Conservation (phyloP, 768 basidiomycete genomes). For the Tricholoma sp. region DNA sequence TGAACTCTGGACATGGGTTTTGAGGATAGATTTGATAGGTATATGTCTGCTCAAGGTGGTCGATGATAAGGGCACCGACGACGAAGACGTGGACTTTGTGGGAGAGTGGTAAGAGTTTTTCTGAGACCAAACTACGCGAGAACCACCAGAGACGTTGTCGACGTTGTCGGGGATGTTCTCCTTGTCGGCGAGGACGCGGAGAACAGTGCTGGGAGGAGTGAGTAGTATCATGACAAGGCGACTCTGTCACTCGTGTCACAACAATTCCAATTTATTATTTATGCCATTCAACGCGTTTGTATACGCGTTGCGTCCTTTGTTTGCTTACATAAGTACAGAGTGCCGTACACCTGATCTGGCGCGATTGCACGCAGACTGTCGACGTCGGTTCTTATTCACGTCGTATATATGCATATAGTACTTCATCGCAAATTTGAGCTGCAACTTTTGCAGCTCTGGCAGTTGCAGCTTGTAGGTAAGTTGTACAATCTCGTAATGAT, state of each 20-base stretch:
- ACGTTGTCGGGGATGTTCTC: conserved; percentile 29
- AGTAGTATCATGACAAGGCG: conserved; percentile 39
- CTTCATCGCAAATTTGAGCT: no score
- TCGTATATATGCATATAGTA: no score
- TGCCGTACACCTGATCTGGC: no score
- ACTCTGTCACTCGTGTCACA: conserved; percentile 11
- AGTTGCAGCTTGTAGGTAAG: no score
- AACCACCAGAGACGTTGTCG: conserved; percentile 21
- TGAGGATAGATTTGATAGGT: conserved; percentile 68
- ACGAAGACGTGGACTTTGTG: conserved; percentile 18
- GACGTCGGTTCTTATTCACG: no score
- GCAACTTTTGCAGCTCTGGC: no score
- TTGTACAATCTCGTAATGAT: no score
- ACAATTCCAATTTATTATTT: conserved; percentile 3
- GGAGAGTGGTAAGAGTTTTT: conserved; percentile 44
- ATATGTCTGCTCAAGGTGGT: conserved; percentile 32
- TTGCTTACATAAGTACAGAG: no score
- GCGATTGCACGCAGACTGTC: no score
- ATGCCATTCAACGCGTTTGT: conserved; percentile 22
- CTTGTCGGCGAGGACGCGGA: conserved; percentile 44
- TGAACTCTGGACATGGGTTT: conserved; percentile 36
- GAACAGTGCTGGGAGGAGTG: conserved; percentile 58
- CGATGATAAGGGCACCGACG: conserved; percentile 24
- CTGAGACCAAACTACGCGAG: conserved; percentile 48
- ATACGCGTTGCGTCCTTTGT: conserved; percentile 29